phyloP scores from a whole-genome alignment of 768 basidiomycete species.

The Rhodotorula babjevae region DNA sequence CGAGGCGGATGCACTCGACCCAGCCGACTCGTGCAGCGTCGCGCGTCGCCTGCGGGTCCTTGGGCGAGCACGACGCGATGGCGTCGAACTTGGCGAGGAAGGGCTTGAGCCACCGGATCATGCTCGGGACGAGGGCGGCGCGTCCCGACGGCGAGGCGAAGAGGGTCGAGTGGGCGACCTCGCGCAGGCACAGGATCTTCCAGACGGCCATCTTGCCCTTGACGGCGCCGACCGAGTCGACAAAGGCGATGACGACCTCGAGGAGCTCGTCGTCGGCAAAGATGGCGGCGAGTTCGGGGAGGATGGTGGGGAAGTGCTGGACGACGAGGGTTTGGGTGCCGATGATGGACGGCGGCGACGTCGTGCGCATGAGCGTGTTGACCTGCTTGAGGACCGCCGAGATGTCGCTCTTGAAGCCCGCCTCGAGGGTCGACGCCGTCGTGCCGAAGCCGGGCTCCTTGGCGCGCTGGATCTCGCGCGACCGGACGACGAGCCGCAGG shows the following conservation, averaged over 20 bases:
- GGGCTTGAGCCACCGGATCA: constrained; percentile 90
- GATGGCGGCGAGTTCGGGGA: constrained; percentile 78
- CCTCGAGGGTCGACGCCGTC: constrained; percentile 78
- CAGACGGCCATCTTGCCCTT: constrained; percentile 87
- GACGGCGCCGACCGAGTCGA: constrained; percentile 67
- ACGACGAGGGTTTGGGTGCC: constrained; percentile 63
- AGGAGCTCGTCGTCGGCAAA: constrained; percentile 78
- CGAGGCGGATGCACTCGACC: constrained; percentile 85
- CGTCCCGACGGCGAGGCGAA: constrained; percentile 79
- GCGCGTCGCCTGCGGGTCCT: constrained; percentile 62
- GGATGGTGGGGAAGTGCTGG: constrained; percentile 75
- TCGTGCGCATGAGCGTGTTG: constrained; percentile 79
- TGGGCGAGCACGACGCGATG: constrained; percentile 57
- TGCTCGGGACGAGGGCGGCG: constrained; percentile 72
- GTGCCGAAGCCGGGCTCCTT: constrained; percentile 75
- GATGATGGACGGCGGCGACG: constrained; percentile 76
- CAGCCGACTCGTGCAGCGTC: constrained; percentile 77
- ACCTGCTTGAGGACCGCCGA: constrained; percentile 70
- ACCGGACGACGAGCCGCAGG: constrained; percentile 88
- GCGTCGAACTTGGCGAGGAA: constrained; percentile 91
- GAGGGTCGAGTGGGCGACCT: constrained; percentile 79
- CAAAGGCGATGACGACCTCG: constrained; percentile 77
- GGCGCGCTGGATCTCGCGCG: constrained; percentile 55
- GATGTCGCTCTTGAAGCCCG: constrained; percentile 76
- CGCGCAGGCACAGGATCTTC: constrained; percentile 89